Conservation (phyloP, 2,329 filamentous ascomycete species). For the Cadophora malorum region DNA sequence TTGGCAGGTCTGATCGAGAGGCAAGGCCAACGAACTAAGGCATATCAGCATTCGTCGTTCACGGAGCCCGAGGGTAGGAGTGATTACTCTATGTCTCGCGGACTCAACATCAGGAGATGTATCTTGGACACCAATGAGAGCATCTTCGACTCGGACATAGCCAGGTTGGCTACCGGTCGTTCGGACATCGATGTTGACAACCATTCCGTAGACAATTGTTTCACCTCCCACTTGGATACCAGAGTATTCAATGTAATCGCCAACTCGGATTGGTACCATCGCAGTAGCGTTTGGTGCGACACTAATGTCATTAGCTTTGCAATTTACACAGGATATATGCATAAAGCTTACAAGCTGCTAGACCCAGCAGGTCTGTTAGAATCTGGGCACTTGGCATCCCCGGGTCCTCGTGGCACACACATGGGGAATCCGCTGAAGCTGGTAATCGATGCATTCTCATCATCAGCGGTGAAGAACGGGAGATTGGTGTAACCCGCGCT, state of each 20-base stretch:
- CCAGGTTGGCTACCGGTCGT: slow-evolving; percentile 46
- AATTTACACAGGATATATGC: too few species aligned
- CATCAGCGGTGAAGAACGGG: slow-evolving; percentile 55
- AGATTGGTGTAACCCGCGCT: slow-evolving; percentile 47
- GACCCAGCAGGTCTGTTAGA: slow-evolving; percentile 18
- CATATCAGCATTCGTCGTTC: too few species aligned
- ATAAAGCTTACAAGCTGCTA: slow-evolving; percentile 26
- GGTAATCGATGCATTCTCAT: slow-evolving; percentile 54
- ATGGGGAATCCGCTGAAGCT: slow-evolving; percentile 59
- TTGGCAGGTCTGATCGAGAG: slow-evolving; percentile 46
- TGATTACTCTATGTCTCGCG: slow-evolving; percentile 43
- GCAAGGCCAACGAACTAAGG: slow-evolving; percentile 48
- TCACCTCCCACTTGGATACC: slow-evolving; percentile 46
- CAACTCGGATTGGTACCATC: slow-evolving; percentile 51
- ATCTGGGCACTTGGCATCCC: slow-evolving; percentile 46
- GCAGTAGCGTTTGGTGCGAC: slow-evolving; percentile 46
- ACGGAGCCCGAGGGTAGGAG: too few species aligned
- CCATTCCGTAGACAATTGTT: slow-evolving; percentile 48
- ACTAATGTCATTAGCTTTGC: slow-evolving; percentile 28
- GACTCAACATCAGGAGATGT: slow-evolving; percentile 46
- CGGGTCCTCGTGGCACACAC: slow-evolving; percentile 54
- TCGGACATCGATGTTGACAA: slow-evolving; percentile 50
- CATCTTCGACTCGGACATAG: slow-evolving; percentile 52
- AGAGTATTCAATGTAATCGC: slow-evolving; percentile 51
- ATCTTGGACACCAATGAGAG: slow-evolving; percentile 50